Percentiles rank a stretch among this genome's conserved stretches.
These are phyloP conservation scores for Stygiomarasmius scandens DNA, from an alignment of 1,284 basidiomycete genomes.

Conservation along the genomic window DNA sequence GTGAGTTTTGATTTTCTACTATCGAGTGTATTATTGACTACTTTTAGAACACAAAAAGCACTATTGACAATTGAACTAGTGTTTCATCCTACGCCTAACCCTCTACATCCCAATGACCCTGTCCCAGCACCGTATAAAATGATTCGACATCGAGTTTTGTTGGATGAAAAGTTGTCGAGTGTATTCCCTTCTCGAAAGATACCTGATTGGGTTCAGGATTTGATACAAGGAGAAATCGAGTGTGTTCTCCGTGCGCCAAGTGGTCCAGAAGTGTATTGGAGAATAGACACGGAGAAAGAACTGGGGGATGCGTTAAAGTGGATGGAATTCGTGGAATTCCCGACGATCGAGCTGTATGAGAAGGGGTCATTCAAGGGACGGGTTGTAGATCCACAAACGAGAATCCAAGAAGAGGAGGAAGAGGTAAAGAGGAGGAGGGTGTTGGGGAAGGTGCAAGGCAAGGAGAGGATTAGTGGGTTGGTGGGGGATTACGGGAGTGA, in stretches of 20 bases:
- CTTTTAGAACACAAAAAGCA: constrained; percentile 61
- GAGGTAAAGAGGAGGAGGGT: constrained; percentile 47
- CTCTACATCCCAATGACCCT: constrained; percentile 6
- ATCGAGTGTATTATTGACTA: too few relatives aligned
- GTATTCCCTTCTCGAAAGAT: constrained; percentile 52
- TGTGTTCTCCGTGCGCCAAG: not conserved
- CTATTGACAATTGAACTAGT: constrained; percentile 74
- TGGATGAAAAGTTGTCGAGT: constrained; percentile 45
- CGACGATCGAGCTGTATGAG: constrained; percentile 75
- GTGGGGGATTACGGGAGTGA: constrained; percentile 72
- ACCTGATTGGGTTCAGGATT: not conserved
- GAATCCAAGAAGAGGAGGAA: constrained; percentile 26
- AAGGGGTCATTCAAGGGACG: constrained; percentile 54
- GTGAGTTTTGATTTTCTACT: constrained; percentile 47
- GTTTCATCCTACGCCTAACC: constrained; percentile 55
- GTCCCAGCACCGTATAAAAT: constrained; percentile 37
- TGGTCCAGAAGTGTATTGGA: not conserved
- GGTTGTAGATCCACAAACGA: constrained; percentile 58
- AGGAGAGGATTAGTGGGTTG: constrained; percentile 57
- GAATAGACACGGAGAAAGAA: not conserved
- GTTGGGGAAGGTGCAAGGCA: constrained; percentile 51
- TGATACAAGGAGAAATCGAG: not conserved
- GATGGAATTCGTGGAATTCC: constrained; percentile 79
- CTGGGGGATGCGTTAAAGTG: constrained; percentile 43
- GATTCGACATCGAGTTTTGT: constrained; percentile 61